Evolutionary conservation across 139 green algal species (phyloP).

Genomic region (Tetradesmus lagerheimii): DNA sequence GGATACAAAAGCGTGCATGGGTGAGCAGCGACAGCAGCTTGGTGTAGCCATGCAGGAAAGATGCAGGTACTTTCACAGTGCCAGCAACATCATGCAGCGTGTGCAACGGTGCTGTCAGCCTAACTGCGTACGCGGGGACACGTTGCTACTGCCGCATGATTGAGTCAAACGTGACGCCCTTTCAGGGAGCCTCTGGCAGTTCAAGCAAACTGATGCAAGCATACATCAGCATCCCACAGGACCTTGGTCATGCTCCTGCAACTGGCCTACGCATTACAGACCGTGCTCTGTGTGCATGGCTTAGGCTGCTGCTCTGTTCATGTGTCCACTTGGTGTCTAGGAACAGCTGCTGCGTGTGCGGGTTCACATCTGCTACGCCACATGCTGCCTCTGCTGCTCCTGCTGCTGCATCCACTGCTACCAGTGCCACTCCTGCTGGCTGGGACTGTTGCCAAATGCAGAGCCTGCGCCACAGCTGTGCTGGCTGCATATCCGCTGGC

Average conservation of each 20-base stretch:
- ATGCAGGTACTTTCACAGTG: not conserved
- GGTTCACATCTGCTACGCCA: not conserved
- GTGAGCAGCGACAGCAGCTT: constrained; percentile 60
- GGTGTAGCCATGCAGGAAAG: constrained; percentile 54
- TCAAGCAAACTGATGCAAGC: no score
- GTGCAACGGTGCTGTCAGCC: no score
- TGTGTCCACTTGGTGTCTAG: no score
- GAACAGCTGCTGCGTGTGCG: not conserved
- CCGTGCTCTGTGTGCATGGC: no score
- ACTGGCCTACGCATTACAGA: no score
- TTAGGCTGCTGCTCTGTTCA: no score
- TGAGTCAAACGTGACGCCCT: no score
- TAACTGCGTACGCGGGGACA: no score
- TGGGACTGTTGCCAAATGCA: not conserved
- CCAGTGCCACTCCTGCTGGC: not conserved
- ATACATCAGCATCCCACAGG: no score
- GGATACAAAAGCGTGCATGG: constrained; percentile 61
- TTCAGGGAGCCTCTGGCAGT: no score
- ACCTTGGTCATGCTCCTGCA: no score
- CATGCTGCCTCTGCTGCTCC: not conserved
- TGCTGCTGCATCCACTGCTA: not conserved
- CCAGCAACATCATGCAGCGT: not conserved
- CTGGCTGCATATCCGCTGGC: not conserved
- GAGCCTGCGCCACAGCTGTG: not conserved
- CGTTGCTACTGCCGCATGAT: no score